Conservation (phyloP, 768 basidiomycete species). For the Tulasnella calospora region DNA sequence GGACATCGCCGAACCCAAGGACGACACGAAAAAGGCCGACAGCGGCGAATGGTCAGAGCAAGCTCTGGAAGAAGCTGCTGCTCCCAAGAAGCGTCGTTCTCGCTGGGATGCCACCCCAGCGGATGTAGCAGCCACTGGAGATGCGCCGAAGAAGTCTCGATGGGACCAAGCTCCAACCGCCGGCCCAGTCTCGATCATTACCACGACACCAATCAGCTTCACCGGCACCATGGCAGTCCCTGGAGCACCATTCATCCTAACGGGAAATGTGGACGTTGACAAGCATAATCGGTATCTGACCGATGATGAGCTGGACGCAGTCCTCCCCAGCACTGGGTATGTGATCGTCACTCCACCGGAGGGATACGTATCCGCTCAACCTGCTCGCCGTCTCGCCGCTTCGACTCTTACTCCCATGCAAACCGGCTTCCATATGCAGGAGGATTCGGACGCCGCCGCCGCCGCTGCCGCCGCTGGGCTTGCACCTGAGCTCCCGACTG, state of each 20-base stretch:
- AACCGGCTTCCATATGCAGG: slow-evolving; percentile 94
- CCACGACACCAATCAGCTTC: slow-evolving; percentile 39
- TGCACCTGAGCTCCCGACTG: slow-evolving; percentile 88
- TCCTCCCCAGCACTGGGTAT: slow-evolving; percentile 84
- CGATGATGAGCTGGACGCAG: slow-evolving; percentile 90
- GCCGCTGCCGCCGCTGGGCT: slow-evolving; percentile 86
- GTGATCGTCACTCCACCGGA: slow-evolving; percentile 88
- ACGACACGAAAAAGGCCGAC: slow-evolving; percentile 54
- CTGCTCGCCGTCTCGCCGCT: slow-evolving; percentile 49
- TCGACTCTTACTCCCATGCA: slow-evolving; percentile 50
- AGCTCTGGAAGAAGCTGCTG: slow-evolving; percentile 57
- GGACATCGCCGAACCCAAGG: slow-evolving; percentile 66
- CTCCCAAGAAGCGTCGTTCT: slow-evolving; percentile 87
- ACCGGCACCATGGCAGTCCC: slow-evolving; percentile 27
- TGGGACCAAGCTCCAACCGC: slow-evolving; percentile 91
- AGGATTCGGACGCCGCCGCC: slow-evolving; percentile 85
- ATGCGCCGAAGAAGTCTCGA: slow-evolving; percentile 83
- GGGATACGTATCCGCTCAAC: slow-evolving; percentile 78
- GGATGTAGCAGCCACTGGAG: slow-evolving; percentile 48
- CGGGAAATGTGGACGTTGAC: slow-evolving; percentile 59
- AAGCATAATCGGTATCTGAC: slow-evolving; percentile 94
- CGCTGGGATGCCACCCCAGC: slow-evolving; percentile 94
- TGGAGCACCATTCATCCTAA: slow-evolving; percentile 33
- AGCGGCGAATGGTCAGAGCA: slow-evolving; percentile 72
- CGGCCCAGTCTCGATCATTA: slow-evolving; percentile 21